phyloP scores from a whole-genome alignment of 352 stramenopile genomes.

The Phytophthora europaea region DNA sequence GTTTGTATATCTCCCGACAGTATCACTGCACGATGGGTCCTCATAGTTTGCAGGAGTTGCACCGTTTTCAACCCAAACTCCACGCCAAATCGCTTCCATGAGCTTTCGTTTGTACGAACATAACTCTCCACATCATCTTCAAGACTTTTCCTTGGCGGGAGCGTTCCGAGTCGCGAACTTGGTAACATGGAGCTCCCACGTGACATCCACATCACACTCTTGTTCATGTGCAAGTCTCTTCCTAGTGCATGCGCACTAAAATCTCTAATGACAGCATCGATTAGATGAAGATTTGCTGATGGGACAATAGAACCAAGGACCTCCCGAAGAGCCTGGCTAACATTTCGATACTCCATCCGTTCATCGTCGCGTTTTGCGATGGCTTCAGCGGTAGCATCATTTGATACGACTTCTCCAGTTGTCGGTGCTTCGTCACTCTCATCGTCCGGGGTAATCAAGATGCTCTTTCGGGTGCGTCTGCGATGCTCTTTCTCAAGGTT shows the following conservation, averaged over 20 bases:
- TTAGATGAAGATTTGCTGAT: constrained; percentile 29
- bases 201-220: constrained; percentile 23
- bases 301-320: constrained; percentile 31
- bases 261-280: constrained; percentile 60
- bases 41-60: constrained; percentile 57
- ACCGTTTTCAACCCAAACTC: constrained; percentile 52
- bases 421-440: constrained; percentile 18
- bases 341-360: constrained; percentile 48
- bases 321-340: constrained; percentile 56
- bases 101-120: constrained; percentile 27
- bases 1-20: constrained; percentile 52
- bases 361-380: constrained; percentile 32
- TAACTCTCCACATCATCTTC: constrained; percentile 45
- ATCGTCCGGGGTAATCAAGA: constrained; percentile 23
- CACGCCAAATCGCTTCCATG: constrained; percentile 43
- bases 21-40: constrained; percentile 36
- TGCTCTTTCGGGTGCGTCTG: constrained; percentile 7
- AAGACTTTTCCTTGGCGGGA: constrained; percentile 15
- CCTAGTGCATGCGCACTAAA: constrained; percentile 35
- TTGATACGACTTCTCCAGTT: constrained; percentile 5
- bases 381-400: constrained; percentile 14
- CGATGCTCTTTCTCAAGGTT: constrained; percentile 26
- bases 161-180: neutral
- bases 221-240: constrained; percentile 35
- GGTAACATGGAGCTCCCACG: constrained; percentile 2